Conservation (phyloP, 2,329 filamentous ascomycete genomes). For the Diaporthe longicolla region DNA sequence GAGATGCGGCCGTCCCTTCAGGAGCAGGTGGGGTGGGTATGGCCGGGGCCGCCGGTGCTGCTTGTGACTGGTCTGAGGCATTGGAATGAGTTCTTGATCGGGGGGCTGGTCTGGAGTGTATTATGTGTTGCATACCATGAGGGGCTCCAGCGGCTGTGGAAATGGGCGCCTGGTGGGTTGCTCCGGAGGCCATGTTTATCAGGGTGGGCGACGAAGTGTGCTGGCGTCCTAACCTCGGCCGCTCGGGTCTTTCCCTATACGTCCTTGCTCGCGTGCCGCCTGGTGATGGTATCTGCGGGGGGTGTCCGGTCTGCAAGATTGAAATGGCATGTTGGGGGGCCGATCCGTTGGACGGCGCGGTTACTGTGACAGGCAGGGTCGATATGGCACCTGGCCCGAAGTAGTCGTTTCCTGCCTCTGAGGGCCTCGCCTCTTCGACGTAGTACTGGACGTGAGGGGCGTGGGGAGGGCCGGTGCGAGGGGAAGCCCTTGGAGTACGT, state of each 20-base stretch:
- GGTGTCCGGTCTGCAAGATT: conserved; percentile 83
- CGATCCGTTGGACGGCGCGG: conserved; percentile 53
- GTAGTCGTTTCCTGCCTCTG: conserved; percentile 82
- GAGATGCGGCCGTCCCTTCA: conserved; percentile 52
- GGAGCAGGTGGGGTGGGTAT: conserved; percentile 58
- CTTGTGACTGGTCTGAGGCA: conserved; percentile 63
- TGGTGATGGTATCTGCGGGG: conserved; percentile 86
- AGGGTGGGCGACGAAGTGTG: conserved; percentile 87
- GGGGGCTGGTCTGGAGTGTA: conserved; percentile 54
- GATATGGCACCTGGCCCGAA: conserved; percentile 76
- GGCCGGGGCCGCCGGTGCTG: conserved; percentile 62
- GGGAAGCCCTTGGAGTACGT: conserved; percentile 85
- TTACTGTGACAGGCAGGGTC: conserved; percentile 59
- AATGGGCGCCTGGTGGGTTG: conserved; percentile 56
- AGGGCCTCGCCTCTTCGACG: conserved; percentile 74
- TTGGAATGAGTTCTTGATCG: conserved; percentile 72
- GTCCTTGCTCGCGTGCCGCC: conserved; percentile 73
- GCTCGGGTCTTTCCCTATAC: conserved; percentile 68
- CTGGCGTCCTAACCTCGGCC: conserved; percentile 76
- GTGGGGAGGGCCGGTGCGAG: conserved; percentile 67
- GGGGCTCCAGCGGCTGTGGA: conserved; percentile 48
- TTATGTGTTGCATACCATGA: conserved; percentile 56
- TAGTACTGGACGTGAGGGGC: conserved; percentile 63
- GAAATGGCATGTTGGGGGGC: conserved; percentile 70
- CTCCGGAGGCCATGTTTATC: conserved; percentile 67